Percentiles rank a stretch among this genome's conserved stretches.
Evolutionary conservation across 1,284 basidiomycete species (phyloP).

Genomic region (Melampsora larici-populina): DNA sequence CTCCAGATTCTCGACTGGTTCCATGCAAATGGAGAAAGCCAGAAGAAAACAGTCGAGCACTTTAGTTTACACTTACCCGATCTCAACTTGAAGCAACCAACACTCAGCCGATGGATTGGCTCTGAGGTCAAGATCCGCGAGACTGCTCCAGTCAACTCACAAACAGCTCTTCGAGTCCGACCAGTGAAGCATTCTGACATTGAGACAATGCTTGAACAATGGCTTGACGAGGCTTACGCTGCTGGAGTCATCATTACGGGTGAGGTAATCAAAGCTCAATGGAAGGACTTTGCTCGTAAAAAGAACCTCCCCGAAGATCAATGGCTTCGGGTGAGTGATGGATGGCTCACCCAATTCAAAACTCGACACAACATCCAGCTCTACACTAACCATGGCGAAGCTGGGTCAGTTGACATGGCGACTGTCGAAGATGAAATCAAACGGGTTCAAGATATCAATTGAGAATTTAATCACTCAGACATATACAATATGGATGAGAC

Average conservation of each 20-base stretch:
- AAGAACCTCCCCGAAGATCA: neutral
- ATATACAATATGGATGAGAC: slow-evolving; percentile 17
- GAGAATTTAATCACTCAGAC: neutral
- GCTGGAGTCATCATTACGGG: neutral
- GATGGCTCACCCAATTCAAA: neutral
- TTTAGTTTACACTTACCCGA: no score
- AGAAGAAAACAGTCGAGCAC: no score
- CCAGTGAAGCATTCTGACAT: neutral
- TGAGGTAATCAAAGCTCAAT: neutral
- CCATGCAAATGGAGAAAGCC: no score
- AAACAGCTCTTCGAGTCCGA: neutral
- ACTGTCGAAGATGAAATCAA: neutral
- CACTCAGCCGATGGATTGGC: neutral
- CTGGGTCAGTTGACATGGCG: neutral
- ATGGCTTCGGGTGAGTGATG: neutral
- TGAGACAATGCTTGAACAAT: neutral
- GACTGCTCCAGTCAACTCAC: neutral
- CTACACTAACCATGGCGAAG: slow-evolving; percentile 1
- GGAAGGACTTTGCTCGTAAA: neutral
- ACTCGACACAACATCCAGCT: neutral
- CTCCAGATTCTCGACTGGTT: neutral
- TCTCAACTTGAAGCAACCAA: no score
- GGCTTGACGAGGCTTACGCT: neutral
- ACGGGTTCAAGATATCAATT: neutral
- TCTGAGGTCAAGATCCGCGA: neutral